Evolutionary conservation across 1,284 basidiomycete species (phyloP), one percentile per base, ranked within the genome.

Genomic region (Fistulinella cinereoalba): DNA sequence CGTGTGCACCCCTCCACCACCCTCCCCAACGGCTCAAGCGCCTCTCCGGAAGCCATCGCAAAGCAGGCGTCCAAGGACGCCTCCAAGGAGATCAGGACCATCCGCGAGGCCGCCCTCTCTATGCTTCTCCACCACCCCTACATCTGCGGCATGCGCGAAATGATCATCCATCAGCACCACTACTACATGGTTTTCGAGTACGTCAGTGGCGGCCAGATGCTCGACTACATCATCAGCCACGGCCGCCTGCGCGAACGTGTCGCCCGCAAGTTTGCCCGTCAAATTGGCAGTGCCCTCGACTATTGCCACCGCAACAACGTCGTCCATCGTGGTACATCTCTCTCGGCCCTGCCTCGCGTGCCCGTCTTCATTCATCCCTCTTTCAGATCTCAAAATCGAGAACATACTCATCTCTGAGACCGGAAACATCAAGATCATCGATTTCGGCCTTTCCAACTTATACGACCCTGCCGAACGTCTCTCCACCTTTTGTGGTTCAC

Each of bases 151-250:
- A 99, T 99, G 96, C 87, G 92, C 57, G 94, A 97, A 74, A 96
- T 99, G 86, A 90, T 96, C 61, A 76, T 92, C 15, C 93, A 96
- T 71, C 88, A 89, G 50, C 86, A 96, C 64, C 96, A 99, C 70
- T 97, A 98, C 71, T 98, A 99, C 75, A 98, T 99, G 93, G 91
- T 98, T 5, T 94, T 91, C 67, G 96, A 99, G 69, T 98, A 97
- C 69, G 92, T 99, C 70, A 95, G 95, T 59, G 96, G 97, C 38
- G 96, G 97, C 0, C 96, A 99, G 75, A 97, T 99, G 92, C 84
- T 99, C 56, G 96, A 99, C 79, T 99, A 97, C 68, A 99, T 99
- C 73, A 99, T 99, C 71, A 90, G 90, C 57, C 97, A 99, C 63
- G 96, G 96, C n/a, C 79, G 95, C 29, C 78, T 99, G 51, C 78